Evolutionary conservation across 2,329 filamentous ascomycete genomes (phyloP).

Genomic region (Fusarium circinatum): DNA sequence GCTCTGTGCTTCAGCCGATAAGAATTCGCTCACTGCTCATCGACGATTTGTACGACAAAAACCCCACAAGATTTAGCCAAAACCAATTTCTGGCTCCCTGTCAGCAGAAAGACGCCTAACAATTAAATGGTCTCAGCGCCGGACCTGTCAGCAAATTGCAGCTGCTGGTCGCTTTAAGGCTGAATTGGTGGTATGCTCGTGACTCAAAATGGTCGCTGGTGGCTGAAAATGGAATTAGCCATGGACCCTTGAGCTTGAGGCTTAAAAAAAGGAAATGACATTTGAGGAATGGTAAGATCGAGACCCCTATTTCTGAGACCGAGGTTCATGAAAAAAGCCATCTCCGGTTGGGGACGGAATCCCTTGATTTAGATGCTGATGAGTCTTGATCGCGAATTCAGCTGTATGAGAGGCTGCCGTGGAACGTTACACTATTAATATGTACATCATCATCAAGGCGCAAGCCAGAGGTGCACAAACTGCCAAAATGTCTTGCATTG

Average conservation of each 20-base stretch:
- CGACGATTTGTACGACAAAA: neutral
- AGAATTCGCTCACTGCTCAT: neutral
- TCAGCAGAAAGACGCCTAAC: neutral
- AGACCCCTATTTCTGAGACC: constrained; percentile 1
- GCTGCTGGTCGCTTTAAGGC: constrained; percentile 3
- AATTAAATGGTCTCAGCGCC: neutral
- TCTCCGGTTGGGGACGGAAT: neutral
- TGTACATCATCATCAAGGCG: neutral
- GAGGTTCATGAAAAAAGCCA: neutral
- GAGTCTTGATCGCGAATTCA: neutral
- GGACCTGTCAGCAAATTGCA: neutral
- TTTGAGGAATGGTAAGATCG: neutral
- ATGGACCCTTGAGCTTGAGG: constrained; percentile 21
- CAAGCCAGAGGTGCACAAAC: neutral
- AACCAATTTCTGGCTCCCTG: neutral
- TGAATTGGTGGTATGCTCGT: constrained; percentile 8
- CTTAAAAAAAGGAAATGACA: constrained; percentile 9
- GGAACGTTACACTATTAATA: constrained; percentile 3
- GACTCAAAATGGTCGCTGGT: neutral
- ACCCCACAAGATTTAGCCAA: neutral
- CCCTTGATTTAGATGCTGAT: neutral
- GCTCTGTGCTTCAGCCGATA: constrained; percentile 10
- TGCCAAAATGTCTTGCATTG: neutral
- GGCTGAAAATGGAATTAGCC: constrained; percentile 6
- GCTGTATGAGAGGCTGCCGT: neutral